phyloP scores from a whole-genome alignment of 441 rosid species.

The Erodium chrysanthum region DNA sequence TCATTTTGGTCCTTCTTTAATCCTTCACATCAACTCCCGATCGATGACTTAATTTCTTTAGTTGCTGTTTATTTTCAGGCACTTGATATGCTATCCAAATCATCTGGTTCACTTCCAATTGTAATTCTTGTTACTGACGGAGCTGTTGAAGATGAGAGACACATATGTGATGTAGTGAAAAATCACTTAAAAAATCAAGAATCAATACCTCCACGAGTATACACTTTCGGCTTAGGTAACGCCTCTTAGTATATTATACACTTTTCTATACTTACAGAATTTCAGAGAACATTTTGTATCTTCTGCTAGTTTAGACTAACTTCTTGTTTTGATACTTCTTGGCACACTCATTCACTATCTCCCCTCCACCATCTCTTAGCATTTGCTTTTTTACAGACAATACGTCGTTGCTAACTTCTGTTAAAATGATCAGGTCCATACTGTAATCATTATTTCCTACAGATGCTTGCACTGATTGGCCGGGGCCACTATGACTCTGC shows the following conservation, averaged over 20 bases:
- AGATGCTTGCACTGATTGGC: slow-evolving; percentile 60
- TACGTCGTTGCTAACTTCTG: not conserved
- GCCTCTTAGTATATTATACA: slow-evolving; percentile 4
- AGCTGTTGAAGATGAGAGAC: slow-evolving; percentile 70
- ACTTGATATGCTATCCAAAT: slow-evolving; percentile 46
- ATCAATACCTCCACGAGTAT: slow-evolving; percentile 66
- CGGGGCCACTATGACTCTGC: slow-evolving; percentile 67
- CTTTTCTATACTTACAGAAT: too few species aligned
- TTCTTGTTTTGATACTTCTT: not conserved
- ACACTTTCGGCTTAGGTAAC: slow-evolving; percentile 84
- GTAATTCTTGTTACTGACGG: slow-evolving; percentile 89
- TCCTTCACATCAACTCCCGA: not conserved
- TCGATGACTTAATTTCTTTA: not conserved
- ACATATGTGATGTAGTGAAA: slow-evolving; percentile 54
- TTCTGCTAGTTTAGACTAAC: not conserved
- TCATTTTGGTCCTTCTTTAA: not conserved
- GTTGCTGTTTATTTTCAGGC: slow-evolving; percentile 41
- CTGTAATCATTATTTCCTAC: slow-evolving; percentile 88
- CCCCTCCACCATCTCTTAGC: too few species aligned
- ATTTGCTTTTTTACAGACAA: not conserved
- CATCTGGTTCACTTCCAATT: slow-evolving; percentile 49
- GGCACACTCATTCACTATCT: too few species aligned
- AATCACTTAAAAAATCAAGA: slow-evolving; percentile 30
- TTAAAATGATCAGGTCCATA: slow-evolving; percentile 47
- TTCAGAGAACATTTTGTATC: not conserved